A percentile compares a stretch with the other conserved stretches of the same genome.
phyloP scores from a whole-genome alignment of 257 asterid species.

The Petrea volubilis region DNA sequence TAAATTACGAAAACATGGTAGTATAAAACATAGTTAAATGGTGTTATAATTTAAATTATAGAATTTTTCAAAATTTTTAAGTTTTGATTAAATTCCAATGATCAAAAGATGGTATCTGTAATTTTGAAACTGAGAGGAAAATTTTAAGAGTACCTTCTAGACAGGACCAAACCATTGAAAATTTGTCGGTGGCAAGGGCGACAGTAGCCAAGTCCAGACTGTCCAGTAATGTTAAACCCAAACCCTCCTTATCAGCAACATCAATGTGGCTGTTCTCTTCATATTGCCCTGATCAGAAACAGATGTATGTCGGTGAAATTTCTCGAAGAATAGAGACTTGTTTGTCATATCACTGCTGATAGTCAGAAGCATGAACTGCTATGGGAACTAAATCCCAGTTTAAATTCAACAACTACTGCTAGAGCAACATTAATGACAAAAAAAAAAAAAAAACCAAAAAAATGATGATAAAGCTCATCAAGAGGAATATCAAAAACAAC shows the following conservation, averaged over 20 bases:
- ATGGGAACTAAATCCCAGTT: neutral
- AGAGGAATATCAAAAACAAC: neutral
- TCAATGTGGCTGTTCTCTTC: neutral
- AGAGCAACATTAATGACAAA: neutral
- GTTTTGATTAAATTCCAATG: no score
- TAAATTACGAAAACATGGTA: no score
- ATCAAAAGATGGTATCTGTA: no score
- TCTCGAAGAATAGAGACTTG: neutral
- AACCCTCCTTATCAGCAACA: constrained; percentile 13
- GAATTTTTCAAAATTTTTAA: no score
- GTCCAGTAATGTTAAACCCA: constrained; percentile 28
- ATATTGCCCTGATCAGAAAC: neutral
- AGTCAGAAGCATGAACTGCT: neutral
- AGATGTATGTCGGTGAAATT: neutral
- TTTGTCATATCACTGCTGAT: neutral
- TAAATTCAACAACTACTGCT: neutral
- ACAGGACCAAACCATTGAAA: constrained; percentile 43
- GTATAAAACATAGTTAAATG: no score
- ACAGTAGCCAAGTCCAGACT: constrained; percentile 27
- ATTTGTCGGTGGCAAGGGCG: constrained; percentile 32
- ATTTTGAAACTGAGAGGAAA: no score
- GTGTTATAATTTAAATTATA: no score
- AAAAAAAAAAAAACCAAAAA: no score
- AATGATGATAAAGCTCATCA: neutral
- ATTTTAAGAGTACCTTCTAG: constrained; percentile 36